Evolutionary conservation across 2,329 filamentous ascomycete species (phyloP).

Genomic region (Penicillium sp.): DNA sequence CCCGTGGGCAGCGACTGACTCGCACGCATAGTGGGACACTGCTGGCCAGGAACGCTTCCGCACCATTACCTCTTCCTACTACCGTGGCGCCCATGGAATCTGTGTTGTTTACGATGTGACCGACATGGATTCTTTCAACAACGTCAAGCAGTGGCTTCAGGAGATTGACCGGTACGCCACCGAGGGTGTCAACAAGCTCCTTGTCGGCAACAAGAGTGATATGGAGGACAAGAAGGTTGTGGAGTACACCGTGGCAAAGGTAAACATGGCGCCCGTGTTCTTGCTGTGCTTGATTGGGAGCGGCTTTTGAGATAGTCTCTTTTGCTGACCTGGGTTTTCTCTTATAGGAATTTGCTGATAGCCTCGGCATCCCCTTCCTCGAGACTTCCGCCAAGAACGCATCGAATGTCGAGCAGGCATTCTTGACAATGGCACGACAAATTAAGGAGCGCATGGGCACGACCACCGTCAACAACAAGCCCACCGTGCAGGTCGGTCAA

Average conservation of each 20-base stretch:
- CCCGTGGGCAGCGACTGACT: constrained; percentile 15
- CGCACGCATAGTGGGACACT: constrained; percentile 77
- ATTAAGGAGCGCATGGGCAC: constrained; percentile 99
- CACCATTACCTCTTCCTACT: constrained; percentile 99
- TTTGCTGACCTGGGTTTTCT: background rate
- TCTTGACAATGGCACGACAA: constrained; percentile 99
- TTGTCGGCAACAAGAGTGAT: constrained; percentile 99
- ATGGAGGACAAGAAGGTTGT: constrained; percentile 99
- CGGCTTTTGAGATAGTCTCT: no score
- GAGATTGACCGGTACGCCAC: constrained; percentile 99
- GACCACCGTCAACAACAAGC: constrained; percentile 96
- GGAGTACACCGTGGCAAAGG: constrained; percentile 99
- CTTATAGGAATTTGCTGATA: constrained; percentile 90
- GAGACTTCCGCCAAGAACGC: constrained; percentile 99
- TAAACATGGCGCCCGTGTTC: no score
- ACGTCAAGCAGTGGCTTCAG: constrained; percentile 99
- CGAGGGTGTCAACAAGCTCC: constrained; percentile 98
- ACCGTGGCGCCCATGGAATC: constrained; percentile 97
- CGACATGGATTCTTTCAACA: constrained; percentile 99
- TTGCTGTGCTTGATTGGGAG: no score
- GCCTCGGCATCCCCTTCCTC: constrained; percentile 96
- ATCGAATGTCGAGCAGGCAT: constrained; percentile 98
- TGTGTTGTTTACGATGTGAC: constrained; percentile 99
- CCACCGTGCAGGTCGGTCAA: constrained; percentile 89
- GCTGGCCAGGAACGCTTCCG: constrained; percentile 99